Evolutionary conservation across 257 asterid genomes (phyloP), one percentile per base, ranked within the genome.

Genomic region (Jasminum sambac): DNA sequence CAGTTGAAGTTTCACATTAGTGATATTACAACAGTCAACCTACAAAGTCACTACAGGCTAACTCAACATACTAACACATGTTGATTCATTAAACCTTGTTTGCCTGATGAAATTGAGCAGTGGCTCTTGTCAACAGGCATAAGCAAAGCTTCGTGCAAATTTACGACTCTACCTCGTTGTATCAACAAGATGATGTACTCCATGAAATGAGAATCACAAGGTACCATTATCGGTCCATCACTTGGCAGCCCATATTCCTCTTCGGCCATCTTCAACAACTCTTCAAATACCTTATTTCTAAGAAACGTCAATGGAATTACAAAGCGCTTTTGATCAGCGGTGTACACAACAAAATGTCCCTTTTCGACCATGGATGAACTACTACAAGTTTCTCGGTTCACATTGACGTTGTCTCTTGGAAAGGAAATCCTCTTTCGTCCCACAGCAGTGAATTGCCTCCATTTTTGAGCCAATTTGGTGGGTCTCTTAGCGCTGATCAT

Each of bases 281-380:
- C 58, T 43, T 58, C 40, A 71, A 72, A 67, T 6, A 55, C 50
- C 4, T 64, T 4, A 13, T 38, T 71, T 12, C 72, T 41, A 21
- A 77, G 81, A 50, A 24, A 68, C 25, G 21, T 64, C 34, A 68
- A 30, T 44, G 72, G 64, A 68, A 68, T 52, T 14, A 30, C 72
- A 36, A 30, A 68, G 14, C 50, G 72, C 14, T 25, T 68, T 48
- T 26, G 16, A 48, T 68, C 63, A 14, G 38, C 23, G 6, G 78
- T 67, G 61, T 72, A 67, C 25, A 68, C 67, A 11, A 69, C 74
- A 61, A 77, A 72, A 67, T 67, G 81, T 38, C 81, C 68, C 37
- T 11, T 16, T 9, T 46, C 43, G 5, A 21, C 63, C 23, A 57
- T 36, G 16, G 58, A n/a, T 57, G 66, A 57, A 55, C 37, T 69